A percentile compares a stretch with the other conserved stretches of the same genome.
These are phyloP conservation scores for Polyporus tsugae DNA, from an alignment of 1,284 basidiomycete species.

Conservation along the genomic window DNA sequence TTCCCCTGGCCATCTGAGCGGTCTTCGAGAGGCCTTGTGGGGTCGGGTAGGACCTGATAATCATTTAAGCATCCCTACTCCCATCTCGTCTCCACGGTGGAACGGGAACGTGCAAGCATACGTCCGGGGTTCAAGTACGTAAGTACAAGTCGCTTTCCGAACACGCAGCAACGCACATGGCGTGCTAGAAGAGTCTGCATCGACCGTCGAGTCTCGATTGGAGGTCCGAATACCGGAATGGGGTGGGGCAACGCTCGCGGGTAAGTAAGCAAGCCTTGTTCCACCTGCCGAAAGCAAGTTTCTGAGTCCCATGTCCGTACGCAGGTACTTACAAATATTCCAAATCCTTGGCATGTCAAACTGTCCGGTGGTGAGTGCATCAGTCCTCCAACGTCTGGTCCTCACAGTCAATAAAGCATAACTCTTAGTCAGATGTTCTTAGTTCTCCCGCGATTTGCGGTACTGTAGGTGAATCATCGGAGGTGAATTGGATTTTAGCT, in stretches of 20 bases:
- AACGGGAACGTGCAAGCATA: conserved; percentile 8
- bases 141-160: background rate
- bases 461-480: background rate
- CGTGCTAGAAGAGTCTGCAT: background rate
- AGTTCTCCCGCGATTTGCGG: background rate
- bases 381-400: background rate
- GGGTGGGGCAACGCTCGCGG: conserved; percentile 4
- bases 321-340: background rate
- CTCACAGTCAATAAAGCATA: background rate
- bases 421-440: background rate
- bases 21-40: background rate
- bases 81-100: background rate
- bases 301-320: background rate
- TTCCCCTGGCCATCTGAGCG: background rate
- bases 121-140: background rate
- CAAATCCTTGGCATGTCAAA: background rate
- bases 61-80: background rate
- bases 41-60: conserved; percentile 6
- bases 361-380: background rate
- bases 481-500: background rate
- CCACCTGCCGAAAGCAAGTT: background rate
- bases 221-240: background rate
- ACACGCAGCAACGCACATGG: background rate
- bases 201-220: background rate
- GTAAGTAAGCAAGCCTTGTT: background rate